Evolutionary conservation across 192 early-diverging fungal genomes (phyloP).

Genomic region (Entophlyctis luteolus): DNA sequence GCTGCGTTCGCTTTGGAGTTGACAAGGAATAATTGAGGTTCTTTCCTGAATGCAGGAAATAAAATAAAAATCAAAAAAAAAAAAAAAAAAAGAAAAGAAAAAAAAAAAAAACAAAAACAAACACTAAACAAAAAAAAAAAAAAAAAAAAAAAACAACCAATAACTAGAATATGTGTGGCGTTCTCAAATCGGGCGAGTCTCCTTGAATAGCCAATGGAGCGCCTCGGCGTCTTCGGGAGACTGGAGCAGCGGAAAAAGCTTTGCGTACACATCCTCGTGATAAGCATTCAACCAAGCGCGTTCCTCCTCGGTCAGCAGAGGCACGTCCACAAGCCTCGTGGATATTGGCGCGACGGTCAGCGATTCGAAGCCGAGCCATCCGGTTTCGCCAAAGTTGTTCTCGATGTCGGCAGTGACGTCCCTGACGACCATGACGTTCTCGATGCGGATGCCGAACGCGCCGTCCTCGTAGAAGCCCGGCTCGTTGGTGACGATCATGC

Average conservation of each 20-base stretch:
- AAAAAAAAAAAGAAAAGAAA: no score
- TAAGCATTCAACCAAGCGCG: constrained; percentile 84
- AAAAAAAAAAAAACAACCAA: no score
- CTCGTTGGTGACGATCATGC: constrained; percentile 98
- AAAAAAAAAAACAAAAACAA: no score
- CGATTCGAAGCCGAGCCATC: constrained; percentile 86
- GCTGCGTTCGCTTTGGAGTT: no score
- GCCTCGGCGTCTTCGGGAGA: constrained; percentile 61
- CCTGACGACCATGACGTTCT: constrained; percentile 82
- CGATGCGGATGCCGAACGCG: constrained; percentile 94
- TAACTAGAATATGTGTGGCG: no score
- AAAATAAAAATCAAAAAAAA: no score
- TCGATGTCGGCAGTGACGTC: constrained; percentile 65
- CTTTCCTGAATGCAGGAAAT: no score
- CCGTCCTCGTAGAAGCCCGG: constrained; percentile 98
- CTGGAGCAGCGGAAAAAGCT: constrained; percentile 74
- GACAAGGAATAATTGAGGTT: no score
- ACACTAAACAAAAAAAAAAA: no score
- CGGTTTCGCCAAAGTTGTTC: constrained; percentile 79
- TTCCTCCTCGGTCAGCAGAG: constrained; percentile 71
- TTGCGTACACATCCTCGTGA: constrained; percentile 69
- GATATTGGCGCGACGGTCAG: constrained; percentile 85
- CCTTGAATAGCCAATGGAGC: constrained; percentile 78
- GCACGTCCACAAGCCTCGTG: constrained; percentile 70
- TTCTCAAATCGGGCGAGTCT: constrained; percentile 71